These are phyloP conservation scores for Lecanicillium sp. DNA, from an alignment of 2,329 filamentous ascomycete genomes.

Conservation along the genomic window DNA sequence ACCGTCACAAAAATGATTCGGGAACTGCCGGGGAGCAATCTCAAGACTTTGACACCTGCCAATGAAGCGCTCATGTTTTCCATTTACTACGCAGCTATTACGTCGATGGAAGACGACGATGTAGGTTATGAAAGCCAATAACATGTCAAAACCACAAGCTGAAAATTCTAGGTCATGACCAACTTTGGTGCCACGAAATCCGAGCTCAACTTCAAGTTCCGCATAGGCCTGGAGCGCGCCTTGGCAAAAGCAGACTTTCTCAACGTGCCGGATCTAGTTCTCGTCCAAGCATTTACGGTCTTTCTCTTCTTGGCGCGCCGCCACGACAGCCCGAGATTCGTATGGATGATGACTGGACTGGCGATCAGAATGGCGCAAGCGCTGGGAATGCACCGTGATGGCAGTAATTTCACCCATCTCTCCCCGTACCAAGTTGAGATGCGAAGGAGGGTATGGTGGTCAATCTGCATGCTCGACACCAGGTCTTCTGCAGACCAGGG, in stretches of 20 bases:
- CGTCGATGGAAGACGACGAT: constrained; percentile 50
- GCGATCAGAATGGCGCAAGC: constrained; percentile 48
- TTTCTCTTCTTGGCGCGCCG: constrained; percentile 48
- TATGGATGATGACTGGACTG: constrained; percentile 58
- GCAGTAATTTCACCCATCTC: constrained; percentile 40
- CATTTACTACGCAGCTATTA: constrained; percentile 48
- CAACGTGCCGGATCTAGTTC: constrained; percentile 47
- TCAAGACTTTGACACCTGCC: constrained; percentile 26
- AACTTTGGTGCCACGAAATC: constrained; percentile 43
- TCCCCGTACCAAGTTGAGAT: constrained; percentile 56
- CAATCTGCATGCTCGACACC: constrained; percentile 50
- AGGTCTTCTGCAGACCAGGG: constrained; percentile 54
- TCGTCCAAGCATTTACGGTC: constrained; percentile 54
- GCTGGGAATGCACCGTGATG: constrained; percentile 52
- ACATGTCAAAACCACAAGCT: no score
- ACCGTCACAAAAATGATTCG: constrained; percentile 30
- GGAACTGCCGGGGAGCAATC: constrained; percentile 22
- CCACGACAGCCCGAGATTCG: constrained; percentile 43
- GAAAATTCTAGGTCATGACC: constrained; percentile 35
- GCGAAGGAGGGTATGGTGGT: constrained; percentile 55
- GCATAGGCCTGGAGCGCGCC: constrained; percentile 49
- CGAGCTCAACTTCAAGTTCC: constrained; percentile 37
- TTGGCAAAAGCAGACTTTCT: constrained; percentile 56
- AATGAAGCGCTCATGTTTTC: constrained; percentile 48
- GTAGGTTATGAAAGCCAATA: constrained; percentile 23